A percentile compares a stretch with the other conserved stretches of the same genome.
Conservation (phyloP, 31 red algal species). For the Asparagopsis taxiformis region DNA sequence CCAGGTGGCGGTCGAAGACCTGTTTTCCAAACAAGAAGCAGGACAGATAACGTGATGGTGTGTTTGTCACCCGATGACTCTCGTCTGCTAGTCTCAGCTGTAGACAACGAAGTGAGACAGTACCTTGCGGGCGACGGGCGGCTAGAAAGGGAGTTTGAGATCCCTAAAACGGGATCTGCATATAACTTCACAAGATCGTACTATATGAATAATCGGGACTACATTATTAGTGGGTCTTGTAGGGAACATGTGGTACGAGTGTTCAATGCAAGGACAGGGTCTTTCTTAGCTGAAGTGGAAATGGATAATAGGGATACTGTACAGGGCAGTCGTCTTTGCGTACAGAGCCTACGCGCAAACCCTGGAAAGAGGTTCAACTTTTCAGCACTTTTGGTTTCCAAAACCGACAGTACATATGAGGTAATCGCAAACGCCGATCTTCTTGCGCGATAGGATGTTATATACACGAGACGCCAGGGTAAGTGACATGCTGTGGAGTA, state of each 20-base stretch:
- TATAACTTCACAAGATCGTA: constrained; percentile 96
- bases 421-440: constrained; percentile 63
- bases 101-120: constrained; percentile 95
- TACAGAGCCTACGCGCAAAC: constrained; percentile 84
- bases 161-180: constrained; percentile 36
- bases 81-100: constrained; percentile 81
- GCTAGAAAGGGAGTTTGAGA: constrained; percentile 60
- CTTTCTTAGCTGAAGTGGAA: constrained; percentile 59
- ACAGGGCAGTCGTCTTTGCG: constrained; percentile 19
- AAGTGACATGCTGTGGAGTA: too few species aligned
- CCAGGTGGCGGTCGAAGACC: constrained; percentile 51
- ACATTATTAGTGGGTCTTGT: constrained; percentile 87
- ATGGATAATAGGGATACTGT: constrained; percentile 57
- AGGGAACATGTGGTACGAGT: constrained; percentile 84
- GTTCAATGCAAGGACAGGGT: constrained; percentile 57
- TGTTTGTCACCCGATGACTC: constrained; percentile 96
- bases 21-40: constrained; percentile 59
- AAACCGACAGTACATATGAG: constrained; percentile 18
- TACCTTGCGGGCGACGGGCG: constrained; percentile 73
- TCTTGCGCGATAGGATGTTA: constrained; percentile 18
- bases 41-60: constrained; percentile 87
- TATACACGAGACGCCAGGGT: neutral
- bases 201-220: constrained; percentile 91
- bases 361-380: constrained; percentile 74
- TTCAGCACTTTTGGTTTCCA: constrained; percentile 66